Evolutionary conservation across 306 rosid species (phyloP).

Genomic region (Alnus glutinosa): DNA sequence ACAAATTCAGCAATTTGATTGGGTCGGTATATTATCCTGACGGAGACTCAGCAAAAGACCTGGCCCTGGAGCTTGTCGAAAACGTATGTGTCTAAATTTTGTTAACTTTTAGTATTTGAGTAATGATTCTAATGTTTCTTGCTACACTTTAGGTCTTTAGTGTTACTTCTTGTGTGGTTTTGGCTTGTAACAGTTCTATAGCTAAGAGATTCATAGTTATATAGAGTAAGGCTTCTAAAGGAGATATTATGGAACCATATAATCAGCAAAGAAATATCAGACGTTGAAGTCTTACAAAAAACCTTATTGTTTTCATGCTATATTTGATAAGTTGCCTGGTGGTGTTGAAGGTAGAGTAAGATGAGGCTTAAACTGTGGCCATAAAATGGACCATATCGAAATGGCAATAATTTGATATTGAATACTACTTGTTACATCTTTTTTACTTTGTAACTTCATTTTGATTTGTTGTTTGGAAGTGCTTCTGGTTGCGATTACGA

Average conservation of each 20-base stretch:
- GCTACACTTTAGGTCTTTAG: conserved; percentile 10
- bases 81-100: conserved; percentile 48
- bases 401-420: not conserved
- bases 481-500: not conserved
- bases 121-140: conserved; percentile 10
- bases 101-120: conserved; percentile 9
- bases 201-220: not conserved
- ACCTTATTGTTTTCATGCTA: not conserved
- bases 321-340: not conserved
- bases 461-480: not conserved
- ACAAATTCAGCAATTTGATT: conserved; percentile 93
- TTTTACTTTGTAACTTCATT: not conserved
- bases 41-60: conserved; percentile 89
- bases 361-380: not conserved
- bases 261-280: not conserved
- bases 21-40: conserved; percentile 95
- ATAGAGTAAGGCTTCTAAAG: conserved; percentile 2
- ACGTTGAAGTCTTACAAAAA: not conserved
- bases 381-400: not conserved
- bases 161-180: conserved; percentile 25
- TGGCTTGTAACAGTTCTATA: conserved; percentile 4
- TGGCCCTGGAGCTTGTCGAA: conserved; percentile 93
- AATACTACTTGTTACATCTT: not conserved
- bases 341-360: not conserved
- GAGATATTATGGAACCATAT: not conserved